phyloP scores from a whole-genome alignment of 2,329 filamentous ascomycete species.

The Leptosphaerulina australis region DNA sequence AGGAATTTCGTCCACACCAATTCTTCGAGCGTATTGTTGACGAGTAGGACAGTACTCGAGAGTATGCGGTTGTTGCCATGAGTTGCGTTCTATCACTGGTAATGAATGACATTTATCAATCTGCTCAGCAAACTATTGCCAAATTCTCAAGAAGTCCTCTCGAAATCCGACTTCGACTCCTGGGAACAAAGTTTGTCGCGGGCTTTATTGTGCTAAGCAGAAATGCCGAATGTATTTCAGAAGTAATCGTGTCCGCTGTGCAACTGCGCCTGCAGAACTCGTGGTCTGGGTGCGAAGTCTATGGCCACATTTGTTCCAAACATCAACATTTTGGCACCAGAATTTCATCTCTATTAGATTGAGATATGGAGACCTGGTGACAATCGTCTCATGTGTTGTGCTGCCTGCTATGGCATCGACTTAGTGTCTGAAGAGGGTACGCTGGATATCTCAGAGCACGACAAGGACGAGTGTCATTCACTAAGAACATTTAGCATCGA shows the following conservation, averaged over 20 bases:
- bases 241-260: too few species aligned
- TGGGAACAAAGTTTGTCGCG: not conserved
- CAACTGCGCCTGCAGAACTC: not conserved
- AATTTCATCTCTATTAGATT: not conserved
- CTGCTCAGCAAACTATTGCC: not conserved
- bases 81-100: too few species aligned
- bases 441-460: too few species aligned
- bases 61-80: not conserved
- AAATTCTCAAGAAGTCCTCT: not conserved
- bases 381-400: too few species aligned
- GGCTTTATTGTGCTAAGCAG: not conserved
- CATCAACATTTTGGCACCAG: not conserved
- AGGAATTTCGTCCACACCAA: not conserved
- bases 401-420: too few species aligned
- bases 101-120: not conserved
- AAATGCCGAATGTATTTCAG: not conserved
- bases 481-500: too few species aligned
- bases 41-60: not conserved
- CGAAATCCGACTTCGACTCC: not conserved
- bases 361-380: not conserved
- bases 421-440: too few species aligned
- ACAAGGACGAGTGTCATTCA: too few species aligned
- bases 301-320: not conserved
- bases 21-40: not conserved
- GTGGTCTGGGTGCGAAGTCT: not conserved